Conservation (phyloP, 257 asterid species). For the Cynanchum wilfordii region DNA sequence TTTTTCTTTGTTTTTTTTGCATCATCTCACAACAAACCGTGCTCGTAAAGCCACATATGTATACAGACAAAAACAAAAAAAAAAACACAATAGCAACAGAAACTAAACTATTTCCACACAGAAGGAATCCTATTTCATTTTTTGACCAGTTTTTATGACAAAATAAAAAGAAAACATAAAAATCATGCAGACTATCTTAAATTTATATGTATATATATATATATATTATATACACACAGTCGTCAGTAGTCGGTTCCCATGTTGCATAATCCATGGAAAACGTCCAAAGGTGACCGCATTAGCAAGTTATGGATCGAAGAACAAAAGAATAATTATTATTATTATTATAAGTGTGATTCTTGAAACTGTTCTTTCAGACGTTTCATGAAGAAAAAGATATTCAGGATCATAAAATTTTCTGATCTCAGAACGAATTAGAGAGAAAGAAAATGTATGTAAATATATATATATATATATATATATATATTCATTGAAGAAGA, state of each 20-base stretch:
- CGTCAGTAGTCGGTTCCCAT: neutral
- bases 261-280: neutral
- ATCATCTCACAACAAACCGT: neutral
- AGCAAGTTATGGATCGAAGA: conserved; percentile 5
- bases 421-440: neutral
- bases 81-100: neutral
- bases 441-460: neutral
- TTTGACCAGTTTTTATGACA: neutral
- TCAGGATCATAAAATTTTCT: too few species aligned
- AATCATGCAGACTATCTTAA: neutral
- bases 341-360: neutral
- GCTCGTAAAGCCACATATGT: neutral
- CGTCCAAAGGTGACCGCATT: neutral
- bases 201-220: neutral
- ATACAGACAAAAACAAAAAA: conserved; percentile 6
- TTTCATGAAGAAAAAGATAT: neutral
- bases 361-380: neutral
- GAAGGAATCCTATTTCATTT: neutral
- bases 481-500: neutral
- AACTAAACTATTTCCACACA: neutral
- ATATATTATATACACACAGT: too few species aligned
- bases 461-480: too few species aligned
- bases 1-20: neutral
- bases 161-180: neutral
- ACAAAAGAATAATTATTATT: neutral